phyloP scores from a whole-genome alignment of 495 filamentous ascomycete genomes.

The Monascus purpureus region DNA sequence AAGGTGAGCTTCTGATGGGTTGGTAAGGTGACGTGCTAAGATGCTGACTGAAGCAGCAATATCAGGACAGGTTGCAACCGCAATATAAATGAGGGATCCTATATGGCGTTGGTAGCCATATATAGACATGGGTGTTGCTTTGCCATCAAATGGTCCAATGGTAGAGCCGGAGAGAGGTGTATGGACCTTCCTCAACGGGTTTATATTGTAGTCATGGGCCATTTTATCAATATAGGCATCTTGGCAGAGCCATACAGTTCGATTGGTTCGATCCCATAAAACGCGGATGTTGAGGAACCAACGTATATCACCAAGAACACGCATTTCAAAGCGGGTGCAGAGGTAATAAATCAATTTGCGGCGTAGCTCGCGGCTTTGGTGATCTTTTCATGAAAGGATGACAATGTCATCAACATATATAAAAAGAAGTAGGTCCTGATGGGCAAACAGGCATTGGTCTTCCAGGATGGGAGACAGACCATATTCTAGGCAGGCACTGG shows the following conservation, averaged over 20 bases:
- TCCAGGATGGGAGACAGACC: slow-evolving; percentile 6
- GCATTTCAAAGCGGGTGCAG: slow-evolving; percentile 3
- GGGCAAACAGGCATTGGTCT: slow-evolving; percentile 9
- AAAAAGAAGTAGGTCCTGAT: slow-evolving; percentile 9
- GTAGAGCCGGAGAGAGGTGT: slow-evolving; percentile 1
- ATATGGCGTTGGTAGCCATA: slow-evolving; percentile 12
- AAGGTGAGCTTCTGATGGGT: slow-evolving; percentile 7
- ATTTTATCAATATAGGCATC: slow-evolving; percentile 10
- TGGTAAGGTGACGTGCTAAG: slow-evolving; percentile 10
- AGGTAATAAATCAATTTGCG: slow-evolving; percentile 4
- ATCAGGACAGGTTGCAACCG: slow-evolving; percentile 11
- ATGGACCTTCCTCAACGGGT: neutral
- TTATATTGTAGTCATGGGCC: slow-evolving; percentile 5
- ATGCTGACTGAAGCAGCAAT: slow-evolving; percentile 3
- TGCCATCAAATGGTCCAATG: slow-evolving; percentile 1
- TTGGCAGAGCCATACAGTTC: slow-evolving; percentile 8
- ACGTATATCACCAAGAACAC: slow-evolving; percentile 1
- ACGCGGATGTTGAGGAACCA: slow-evolving; percentile 11
- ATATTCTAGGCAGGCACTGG: slow-evolving; percentile 6
- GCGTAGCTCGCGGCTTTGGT: neutral
- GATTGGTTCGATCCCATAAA: slow-evolving; percentile 2
- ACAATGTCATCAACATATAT: slow-evolving; percentile 14
- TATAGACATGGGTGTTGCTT: slow-evolving; percentile 1
- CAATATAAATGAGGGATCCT: slow-evolving; percentile 12
- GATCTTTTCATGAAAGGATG: slow-evolving; percentile 1